phyloP scores from a whole-genome alignment of 345 rosid genomes.

The Mercurialis annua region DNA sequence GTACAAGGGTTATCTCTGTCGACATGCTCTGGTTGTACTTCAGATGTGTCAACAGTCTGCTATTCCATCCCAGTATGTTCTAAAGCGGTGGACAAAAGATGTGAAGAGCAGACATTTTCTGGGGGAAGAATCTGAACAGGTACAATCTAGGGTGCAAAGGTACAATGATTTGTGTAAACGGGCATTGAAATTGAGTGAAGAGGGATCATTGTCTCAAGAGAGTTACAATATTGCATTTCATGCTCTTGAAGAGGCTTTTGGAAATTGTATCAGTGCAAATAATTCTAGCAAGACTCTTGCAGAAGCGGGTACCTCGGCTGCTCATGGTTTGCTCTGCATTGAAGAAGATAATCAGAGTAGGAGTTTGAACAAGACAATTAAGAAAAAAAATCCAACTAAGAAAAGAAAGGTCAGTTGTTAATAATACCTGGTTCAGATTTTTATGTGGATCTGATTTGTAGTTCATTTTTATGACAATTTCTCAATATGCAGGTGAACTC shows the following conservation, averaged over 20 bases:
- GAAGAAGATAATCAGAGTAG: constrained; percentile 57
- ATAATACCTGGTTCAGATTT: not conserved
- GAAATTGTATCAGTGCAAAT: constrained; percentile 48
- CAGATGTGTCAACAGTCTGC: constrained; percentile 54
- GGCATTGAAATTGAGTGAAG: constrained; percentile 54
- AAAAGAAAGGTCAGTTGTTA: constrained; percentile 52
- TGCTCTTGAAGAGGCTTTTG: constrained; percentile 55
- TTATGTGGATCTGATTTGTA: not conserved
- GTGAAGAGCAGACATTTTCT: constrained; percentile 46
- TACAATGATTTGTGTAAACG: constrained; percentile 51
- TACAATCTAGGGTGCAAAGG: constrained; percentile 51
- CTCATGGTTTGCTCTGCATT: constrained; percentile 51
- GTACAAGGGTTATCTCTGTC: constrained; percentile 63
- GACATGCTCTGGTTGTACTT: constrained; percentile 65
- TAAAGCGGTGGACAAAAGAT: constrained; percentile 75
- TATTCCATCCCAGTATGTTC: constrained; percentile 54
- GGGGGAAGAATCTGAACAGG: constrained; percentile 47
- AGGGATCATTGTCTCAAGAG: constrained; percentile 60
- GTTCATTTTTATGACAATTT: constrained; percentile 3
- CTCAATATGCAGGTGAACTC: constrained; percentile 45
- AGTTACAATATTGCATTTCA: constrained; percentile 52
- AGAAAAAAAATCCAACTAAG: constrained; percentile 62
- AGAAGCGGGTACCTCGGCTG: constrained; percentile 44
- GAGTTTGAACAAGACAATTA: constrained; percentile 41
- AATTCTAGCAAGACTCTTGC: constrained; percentile 49